These are phyloP conservation scores for Polyrhizophydium stewartii DNA, from an alignment of 371 early-diverging fungal species.

Conservation along the genomic window DNA sequence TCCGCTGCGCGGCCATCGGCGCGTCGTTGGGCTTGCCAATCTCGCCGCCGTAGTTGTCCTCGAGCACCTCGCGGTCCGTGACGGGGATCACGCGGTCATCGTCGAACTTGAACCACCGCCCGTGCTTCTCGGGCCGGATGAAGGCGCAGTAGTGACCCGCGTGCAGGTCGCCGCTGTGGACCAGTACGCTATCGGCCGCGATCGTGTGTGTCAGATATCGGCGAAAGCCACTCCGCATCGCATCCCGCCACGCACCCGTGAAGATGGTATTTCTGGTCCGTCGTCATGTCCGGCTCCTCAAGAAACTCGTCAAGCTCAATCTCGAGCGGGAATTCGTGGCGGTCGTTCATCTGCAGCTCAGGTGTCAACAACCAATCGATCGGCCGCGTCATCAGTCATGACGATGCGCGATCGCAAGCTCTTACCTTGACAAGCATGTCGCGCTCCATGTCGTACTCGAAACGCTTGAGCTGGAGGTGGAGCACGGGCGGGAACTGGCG, in stretches of 20 bases:
- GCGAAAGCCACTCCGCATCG: not conserved
- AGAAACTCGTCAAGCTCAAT: slow-evolving; percentile 91
- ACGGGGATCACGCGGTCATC: slow-evolving; percentile 95
- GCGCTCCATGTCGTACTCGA: slow-evolving; percentile 94
- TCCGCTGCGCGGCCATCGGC: no score
- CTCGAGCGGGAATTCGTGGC: slow-evolving; percentile 92
- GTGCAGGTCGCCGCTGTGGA: slow-evolving; percentile 94
- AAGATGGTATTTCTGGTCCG: slow-evolving; percentile 72
- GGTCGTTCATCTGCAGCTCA: slow-evolving; percentile 80
- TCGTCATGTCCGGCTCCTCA: slow-evolving; percentile 49
- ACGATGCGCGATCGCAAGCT: no score
- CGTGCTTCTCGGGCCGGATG: slow-evolving; percentile 72
- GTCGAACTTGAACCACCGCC: slow-evolving; percentile 94
- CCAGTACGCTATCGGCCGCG: slow-evolving; percentile 71
- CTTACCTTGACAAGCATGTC: slow-evolving; percentile 88
- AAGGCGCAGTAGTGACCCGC: slow-evolving; percentile 98
- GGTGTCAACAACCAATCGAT: not conserved
- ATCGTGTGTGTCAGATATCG: not conserved
- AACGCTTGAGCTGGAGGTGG: slow-evolving; percentile 96
- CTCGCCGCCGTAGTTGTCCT: slow-evolving; percentile 95
- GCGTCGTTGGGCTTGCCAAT: slow-evolving; percentile 11
- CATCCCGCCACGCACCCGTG: slow-evolving; percentile 66
- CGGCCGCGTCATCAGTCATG: not conserved
- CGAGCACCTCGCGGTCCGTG: slow-evolving; percentile 82
- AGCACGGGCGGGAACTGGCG: slow-evolving; percentile 93